Percentiles rank a stretch among this genome's conserved stretches.
phyloP scores from a whole-genome alignment of 1,284 basidiomycete genomes.

The Pyrrhoderma lamaoense region DNA sequence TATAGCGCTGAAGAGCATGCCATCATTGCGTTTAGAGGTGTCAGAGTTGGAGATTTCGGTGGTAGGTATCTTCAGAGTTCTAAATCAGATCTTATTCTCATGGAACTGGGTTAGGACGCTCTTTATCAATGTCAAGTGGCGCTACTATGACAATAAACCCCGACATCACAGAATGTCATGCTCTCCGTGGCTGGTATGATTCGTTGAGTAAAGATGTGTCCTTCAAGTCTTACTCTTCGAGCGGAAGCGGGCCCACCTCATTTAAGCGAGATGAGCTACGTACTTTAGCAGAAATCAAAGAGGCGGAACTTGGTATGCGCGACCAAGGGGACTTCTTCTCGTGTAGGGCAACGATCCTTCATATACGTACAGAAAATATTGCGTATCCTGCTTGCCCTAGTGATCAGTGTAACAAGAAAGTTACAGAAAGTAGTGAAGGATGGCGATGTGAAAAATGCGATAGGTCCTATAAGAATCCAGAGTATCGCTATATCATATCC shows the following conservation, averaged over 20 bases:
- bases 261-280: slow-evolving; percentile 70
- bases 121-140: slow-evolving; percentile 63
- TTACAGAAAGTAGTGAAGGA: slow-evolving; percentile 56
- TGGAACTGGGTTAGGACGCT: slow-evolving; percentile 46
- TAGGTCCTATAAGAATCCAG: slow-evolving; percentile 62
- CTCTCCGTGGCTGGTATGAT: slow-evolving; percentile 87
- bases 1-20: slow-evolving; percentile 56
- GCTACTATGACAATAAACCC: slow-evolving; percentile 81
- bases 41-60: slow-evolving; percentile 92
- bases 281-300: slow-evolving; percentile 78
- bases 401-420: slow-evolving; percentile 88
- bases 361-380: slow-evolving; percentile 83
- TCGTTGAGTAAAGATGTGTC: slow-evolving; percentile 38
- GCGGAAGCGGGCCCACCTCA: slow-evolving; percentile 32
- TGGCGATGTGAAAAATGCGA: slow-evolving; percentile 98
- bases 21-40: slow-evolving; percentile 90
- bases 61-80: slow-evolving; percentile 38
- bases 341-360: slow-evolving; percentile 78
- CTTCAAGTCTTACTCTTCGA: slow-evolving; percentile 67
- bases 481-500: slow-evolving; percentile 87
- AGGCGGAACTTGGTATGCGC: slow-evolving; percentile 66
- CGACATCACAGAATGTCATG: slow-evolving; percentile 81
- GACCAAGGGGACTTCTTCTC: slow-evolving; percentile 85
- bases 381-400: slow-evolving; percentile 88
- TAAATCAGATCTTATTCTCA: not conserved